phyloP scores from a whole-genome alignment of 352 stramenopile species.

The Phytophthora fragariae region DNA sequence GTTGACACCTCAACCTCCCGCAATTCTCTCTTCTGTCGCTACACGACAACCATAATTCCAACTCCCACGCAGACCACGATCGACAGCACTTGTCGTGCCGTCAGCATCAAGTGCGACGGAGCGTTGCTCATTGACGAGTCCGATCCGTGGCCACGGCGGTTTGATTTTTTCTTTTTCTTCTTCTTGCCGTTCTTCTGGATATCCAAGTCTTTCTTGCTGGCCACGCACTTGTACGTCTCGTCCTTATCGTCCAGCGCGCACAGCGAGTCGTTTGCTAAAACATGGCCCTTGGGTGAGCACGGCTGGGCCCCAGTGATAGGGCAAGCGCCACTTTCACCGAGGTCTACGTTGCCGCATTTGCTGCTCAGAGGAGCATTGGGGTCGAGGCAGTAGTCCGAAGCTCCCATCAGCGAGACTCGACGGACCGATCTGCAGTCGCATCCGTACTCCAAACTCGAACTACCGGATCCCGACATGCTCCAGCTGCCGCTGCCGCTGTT shows the following conservation, averaged over 20 bases:
- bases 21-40: constrained; percentile 1
- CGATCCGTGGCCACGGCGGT: constrained; percentile 15
- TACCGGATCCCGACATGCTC: constrained; percentile 36
- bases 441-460: constrained; percentile 47
- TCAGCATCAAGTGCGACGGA: constrained; percentile 7
- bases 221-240: constrained; percentile 78
- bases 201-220: constrained; percentile 68
- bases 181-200: constrained; percentile 65
- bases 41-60: constrained; percentile 37
- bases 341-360: constrained; percentile 74
- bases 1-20: constrained; percentile 20
- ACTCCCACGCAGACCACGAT: constrained; percentile 32
- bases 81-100: constrained; percentile 29
- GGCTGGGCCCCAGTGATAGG: constrained; percentile 59
- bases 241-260: constrained; percentile 69
- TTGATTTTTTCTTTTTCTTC: constrained; percentile 57
- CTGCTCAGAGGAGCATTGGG: constrained; percentile 50
- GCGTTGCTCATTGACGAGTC: constrained; percentile 27
- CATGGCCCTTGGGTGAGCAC: constrained; percentile 65
- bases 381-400: constrained; percentile 72
- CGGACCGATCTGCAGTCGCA: constrained; percentile 52
- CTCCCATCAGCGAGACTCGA: constrained; percentile 76
- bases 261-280: constrained; percentile 66
- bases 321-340: constrained; percentile 63
- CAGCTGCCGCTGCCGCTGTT: constrained; percentile 31